Conservation (phyloP, 1,284 basidiomycete genomes). For the Ceratobasidium sp. region DNA sequence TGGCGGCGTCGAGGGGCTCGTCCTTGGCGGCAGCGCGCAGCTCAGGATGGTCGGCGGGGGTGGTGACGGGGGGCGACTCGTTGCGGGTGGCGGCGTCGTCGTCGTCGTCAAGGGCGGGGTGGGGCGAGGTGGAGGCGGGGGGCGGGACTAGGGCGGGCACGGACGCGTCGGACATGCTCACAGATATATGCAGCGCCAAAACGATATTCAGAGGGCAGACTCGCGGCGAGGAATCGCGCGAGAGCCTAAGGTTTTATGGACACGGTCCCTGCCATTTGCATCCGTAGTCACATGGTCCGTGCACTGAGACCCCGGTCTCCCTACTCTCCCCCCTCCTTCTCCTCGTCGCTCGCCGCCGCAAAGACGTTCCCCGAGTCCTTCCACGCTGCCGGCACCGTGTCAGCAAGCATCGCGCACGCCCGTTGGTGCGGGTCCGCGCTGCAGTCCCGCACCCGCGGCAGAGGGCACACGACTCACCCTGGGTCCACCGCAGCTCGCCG, state of each 20-base stretch:
- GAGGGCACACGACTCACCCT: conserved; percentile 66
- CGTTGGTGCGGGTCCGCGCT: neutral
- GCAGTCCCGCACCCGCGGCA: conserved; percentile 38
- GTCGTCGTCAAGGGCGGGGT: conserved; percentile 54
- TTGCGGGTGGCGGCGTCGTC: conserved; percentile 57
- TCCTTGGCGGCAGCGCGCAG: conserved; percentile 63
- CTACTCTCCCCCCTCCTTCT: conserved; percentile 64
- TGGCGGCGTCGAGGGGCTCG: conserved; percentile 58
- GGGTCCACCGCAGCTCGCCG: conserved; percentile 82
- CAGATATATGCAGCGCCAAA: conserved; percentile 36
- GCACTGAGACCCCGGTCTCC: conserved; percentile 24
- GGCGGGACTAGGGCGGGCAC: conserved; percentile 26
- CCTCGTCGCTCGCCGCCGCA: conserved; percentile 62
- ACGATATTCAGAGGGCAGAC: conserved; percentile 42
- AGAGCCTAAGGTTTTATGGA: conserved; percentile 41
- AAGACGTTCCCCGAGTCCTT: conserved; percentile 79
- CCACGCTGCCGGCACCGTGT: conserved; percentile 68
- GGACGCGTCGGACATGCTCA: conserved; percentile 40
- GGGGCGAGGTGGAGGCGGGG: conserved; percentile 54
- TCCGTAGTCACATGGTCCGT: conserved; percentile 45
- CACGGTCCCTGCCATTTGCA: conserved; percentile 43
- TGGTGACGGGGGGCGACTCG: conserved; percentile 55
- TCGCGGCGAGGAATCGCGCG: conserved; percentile 38
- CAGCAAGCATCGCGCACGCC: conserved; percentile 61
- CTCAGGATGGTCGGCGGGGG: conserved; percentile 55